A percentile compares a stretch with the other conserved stretches of the same genome.
These are phyloP conservation scores for Kregervanrija delftensis DNA, from an alignment of 805 yeast species.

Conservation along the genomic window DNA sequence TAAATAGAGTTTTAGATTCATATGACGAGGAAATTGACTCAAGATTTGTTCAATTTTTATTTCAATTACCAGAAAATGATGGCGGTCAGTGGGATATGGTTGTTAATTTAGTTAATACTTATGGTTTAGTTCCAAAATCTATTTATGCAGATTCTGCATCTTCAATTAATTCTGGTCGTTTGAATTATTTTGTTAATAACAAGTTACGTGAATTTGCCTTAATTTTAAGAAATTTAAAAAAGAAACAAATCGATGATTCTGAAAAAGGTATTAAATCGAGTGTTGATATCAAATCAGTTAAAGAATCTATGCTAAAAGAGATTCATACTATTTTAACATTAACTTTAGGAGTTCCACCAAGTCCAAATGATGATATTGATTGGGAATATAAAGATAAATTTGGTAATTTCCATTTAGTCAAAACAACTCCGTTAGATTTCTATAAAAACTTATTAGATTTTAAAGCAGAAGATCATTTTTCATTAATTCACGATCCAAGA, in stretches of 20 bases:
- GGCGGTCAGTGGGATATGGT: constrained; percentile 94
- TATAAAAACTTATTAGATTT: constrained; percentile 48
- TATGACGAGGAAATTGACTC: constrained; percentile 63
- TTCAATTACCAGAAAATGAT: constrained; percentile 64
- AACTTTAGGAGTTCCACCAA: constrained; percentile 75
- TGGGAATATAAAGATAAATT: constrained; percentile 79
- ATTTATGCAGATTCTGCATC: constrained; percentile 65
- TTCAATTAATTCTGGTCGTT: constrained; percentile 43
- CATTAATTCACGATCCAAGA: constrained; percentile 81
- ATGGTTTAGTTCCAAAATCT: constrained; percentile 74
- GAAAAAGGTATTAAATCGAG: constrained; percentile 4
- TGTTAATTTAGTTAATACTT: constrained; percentile 66
- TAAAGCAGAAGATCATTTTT: constrained; percentile 49
- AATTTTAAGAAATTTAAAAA: constrained; percentile 47
- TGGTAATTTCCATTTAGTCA: constrained; percentile 44
- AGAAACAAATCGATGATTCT: constrained; percentile 31
- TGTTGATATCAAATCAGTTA: constrained; percentile 16
- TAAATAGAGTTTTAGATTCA: constrained; percentile 69
- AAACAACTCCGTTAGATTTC: constrained; percentile 62
- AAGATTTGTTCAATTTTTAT: constrained; percentile 58
- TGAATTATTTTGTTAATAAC: constrained; percentile 62
- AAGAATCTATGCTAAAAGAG: constrained; percentile 44
- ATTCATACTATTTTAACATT: constrained; percentile 62
- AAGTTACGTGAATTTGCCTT: constrained; percentile 77
- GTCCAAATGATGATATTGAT: constrained; percentile 52